Evolutionary conservation across 1,139 yeast species (phyloP), one percentile per base, ranked within the genome.

Genomic region (Blastobotrys arbuscula): DNA sequence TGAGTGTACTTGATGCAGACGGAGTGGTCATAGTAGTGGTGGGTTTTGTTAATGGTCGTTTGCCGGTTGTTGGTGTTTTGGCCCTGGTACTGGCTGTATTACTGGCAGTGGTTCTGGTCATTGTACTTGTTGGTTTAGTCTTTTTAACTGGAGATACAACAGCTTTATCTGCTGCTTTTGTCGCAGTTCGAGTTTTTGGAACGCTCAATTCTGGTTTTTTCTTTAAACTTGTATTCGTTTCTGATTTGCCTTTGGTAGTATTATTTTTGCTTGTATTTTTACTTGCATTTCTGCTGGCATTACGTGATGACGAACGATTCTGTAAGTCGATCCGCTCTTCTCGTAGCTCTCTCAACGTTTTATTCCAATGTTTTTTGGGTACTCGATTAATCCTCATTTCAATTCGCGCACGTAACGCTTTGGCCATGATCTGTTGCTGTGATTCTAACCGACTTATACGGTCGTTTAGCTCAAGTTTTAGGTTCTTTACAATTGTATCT

Each of bases 321-420:
- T 28, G 31, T 12, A 28, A 12, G 23, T 45, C 39, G 3, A 37
- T 28, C 12, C 12, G 31, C 13, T 28, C 56, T 4, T 54, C 50
- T 18, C 48, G 50, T 12, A 61, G 49, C 48, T 71, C 68, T 8
- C 61, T 57, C 23, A 72, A 54, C 45, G 71, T 71, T 44, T 66
- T 63, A 54, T 69, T 68, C 76, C 77, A 72, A 35, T 71, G 62
- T 44, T 66, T 62, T 41, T 73, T 63, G 3, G 74, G 69, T 8
- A 74, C 67, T 38, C 73, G 62, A 55, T 69, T 71, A 8, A 69
- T 54, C 47, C 77, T 56, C 55, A 65, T 65, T 28, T 65, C 63
- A 8, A 74, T 59, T 50, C 69, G 67, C 16, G 62, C 53, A 19
- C 64, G 63, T 13, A 72, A 57, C 19, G 71, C 70, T 13, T 53